Base-by-base conservation (phyloP, 2,329 filamentous ascomycete genomes). In the Trichoderma breve region DNA sequence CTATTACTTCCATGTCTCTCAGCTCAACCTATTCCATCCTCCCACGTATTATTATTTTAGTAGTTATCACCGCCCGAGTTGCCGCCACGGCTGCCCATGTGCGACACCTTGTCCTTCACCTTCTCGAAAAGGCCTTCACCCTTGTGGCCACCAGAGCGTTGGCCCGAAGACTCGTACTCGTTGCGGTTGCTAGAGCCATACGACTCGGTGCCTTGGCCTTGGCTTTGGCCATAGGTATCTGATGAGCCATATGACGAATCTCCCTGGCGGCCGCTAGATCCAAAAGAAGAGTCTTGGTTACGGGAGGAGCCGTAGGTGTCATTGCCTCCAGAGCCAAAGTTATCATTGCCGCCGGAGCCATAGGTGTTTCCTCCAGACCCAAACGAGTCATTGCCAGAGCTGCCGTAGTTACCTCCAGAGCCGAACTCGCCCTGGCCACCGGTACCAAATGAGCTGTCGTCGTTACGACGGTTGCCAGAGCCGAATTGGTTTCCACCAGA, bases 81-180 rank as follows among this genome's bases (percentile, higher is more conserved):
- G 18, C 84, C 81, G 18, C 84, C 81, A 74, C 83, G 88, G 64
- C n/a, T 26, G n/a, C 66, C 67, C 39, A 86, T 75, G 14, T 80
- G 78, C 9, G 88, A 87, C 6, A 84, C 85, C 83, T 89, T 90
- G 81, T 91, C 87, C 79, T 90, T 81, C 28, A 90, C 71, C 80
- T 88, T 89, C 61, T 88, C 88, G 26, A 88, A 68, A 18, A 83
- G 84, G 65, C 71, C 73, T 64, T 69, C 68, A 28, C 63, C 6
- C 39, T n/a, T 65, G 34, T 24, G 24, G 24, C 24, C 24, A 24
- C 24, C 24, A 24, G 62, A 71, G 36, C 74, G 71, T 26, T 65
- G 43, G 36, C 64, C 66, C 18, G 68, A 70, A 21, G 65, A 63
- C 15, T 70, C 36, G 4, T 72, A 74, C 55, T 72, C 71, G 62